phyloP scores from a whole-genome alignment of 805 yeast species.

The Yarrowia phangngaensis region DNA sequence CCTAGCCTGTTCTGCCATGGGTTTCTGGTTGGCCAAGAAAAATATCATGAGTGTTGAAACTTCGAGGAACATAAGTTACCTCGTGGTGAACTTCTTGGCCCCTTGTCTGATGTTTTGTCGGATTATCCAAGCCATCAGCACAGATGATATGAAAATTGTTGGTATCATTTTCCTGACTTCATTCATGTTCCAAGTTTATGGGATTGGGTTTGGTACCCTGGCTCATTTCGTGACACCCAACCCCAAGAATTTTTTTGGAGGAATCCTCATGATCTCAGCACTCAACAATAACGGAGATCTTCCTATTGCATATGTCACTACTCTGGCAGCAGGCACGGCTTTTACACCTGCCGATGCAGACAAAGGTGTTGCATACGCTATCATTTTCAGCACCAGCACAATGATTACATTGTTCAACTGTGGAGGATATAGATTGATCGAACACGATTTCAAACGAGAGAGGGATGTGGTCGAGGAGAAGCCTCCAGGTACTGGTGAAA shows the following conservation, averaged over 20 bases:
- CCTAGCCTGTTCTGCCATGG: constrained; percentile 64
- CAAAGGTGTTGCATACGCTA: constrained; percentile 78
- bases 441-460: constrained; percentile 53
- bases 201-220: constrained; percentile 44
- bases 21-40: constrained; percentile 58
- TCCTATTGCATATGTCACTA: constrained; percentile 71
- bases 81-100: constrained; percentile 62
- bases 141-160: constrained; percentile 62
- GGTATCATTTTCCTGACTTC: constrained; percentile 60
- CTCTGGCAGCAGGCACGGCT: constrained; percentile 57
- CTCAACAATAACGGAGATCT: constrained; percentile 78
- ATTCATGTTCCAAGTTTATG: constrained; percentile 45
- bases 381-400: constrained; percentile 48
- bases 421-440: constrained; percentile 68
- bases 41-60: constrained; percentile 62
- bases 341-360: constrained; percentile 59
- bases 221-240: constrained; percentile 51
- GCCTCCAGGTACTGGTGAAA: background rate
- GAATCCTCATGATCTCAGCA: constrained; percentile 64
- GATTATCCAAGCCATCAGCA: constrained; percentile 61
- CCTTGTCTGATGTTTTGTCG: constrained; percentile 77
- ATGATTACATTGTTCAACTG: constrained; percentile 66
- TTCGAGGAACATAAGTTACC: constrained; percentile 63
- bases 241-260: constrained; percentile 75
- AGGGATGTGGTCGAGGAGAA: background rate